phyloP scores from a whole-genome alignment of 2,329 filamentous ascomycete species.

The Aureobasidium sp. region DNA sequence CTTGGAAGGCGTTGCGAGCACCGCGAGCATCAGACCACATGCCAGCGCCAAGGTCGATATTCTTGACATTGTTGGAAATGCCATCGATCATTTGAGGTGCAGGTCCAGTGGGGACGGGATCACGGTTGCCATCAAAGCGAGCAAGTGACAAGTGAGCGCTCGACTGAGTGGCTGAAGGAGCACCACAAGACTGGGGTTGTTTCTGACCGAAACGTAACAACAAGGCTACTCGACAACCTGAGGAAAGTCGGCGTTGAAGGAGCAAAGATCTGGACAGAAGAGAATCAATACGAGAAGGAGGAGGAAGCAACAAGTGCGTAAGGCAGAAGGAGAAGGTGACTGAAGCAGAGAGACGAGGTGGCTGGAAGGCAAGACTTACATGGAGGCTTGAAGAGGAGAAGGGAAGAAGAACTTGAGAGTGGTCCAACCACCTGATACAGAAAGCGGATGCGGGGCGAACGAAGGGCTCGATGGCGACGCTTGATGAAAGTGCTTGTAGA shows the following conservation, averaged over 20 bases:
- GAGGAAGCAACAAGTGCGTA: neutral
- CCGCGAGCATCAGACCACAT: constrained; percentile 27
- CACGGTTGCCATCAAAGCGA: constrained; percentile 19
- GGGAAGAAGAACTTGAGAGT: no score
- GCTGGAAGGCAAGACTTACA: no score
- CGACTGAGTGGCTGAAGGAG: neutral
- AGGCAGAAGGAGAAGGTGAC: neutral
- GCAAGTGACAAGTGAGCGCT: neutral
- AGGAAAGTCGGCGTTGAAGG: neutral
- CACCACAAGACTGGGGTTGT: neutral
- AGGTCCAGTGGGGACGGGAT: constrained; percentile 3
- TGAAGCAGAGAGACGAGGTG: no score
- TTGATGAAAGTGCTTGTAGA: no score
- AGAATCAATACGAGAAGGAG: no score
- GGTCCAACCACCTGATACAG: no score
- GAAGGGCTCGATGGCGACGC: no score
- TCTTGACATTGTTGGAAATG: constrained; percentile 19
- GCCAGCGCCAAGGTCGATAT: constrained; percentile 23
- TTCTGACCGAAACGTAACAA: neutral
- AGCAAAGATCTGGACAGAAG: no score
- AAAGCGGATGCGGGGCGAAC: no score
- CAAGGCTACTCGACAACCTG: neutral
- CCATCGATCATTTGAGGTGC: neutral
- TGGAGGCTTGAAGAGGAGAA: no score
- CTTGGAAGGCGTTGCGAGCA: constrained; percentile 17